A percentile compares a stretch with the other conserved stretches of the same genome.
These are phyloP conservation scores for Solioccasus polychromus DNA, from an alignment of 768 basidiomycete species.

Conservation along the genomic window DNA sequence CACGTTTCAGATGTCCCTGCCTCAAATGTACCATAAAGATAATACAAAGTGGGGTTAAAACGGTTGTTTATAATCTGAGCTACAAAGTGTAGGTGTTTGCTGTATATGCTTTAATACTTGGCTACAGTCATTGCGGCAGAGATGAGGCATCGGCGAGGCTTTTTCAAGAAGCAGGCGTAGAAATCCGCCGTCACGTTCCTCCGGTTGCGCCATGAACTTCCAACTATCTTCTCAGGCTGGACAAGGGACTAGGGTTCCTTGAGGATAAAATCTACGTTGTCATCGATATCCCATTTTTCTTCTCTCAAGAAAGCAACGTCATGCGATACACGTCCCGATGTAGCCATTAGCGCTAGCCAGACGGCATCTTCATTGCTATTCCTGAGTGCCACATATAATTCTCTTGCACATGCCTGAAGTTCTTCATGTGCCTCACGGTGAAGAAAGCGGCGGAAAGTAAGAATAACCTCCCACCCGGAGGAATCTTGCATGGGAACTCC, in stretches of 20 bases:
- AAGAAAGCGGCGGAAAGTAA: constrained; percentile 77
- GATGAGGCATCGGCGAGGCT: constrained; percentile 80
- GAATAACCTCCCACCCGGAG: constrained; percentile 77
- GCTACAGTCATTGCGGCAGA: constrained; percentile 35
- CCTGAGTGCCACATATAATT: constrained; percentile 60
- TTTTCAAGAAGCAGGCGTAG: constrained; percentile 80
- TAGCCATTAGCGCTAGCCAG: constrained; percentile 72
- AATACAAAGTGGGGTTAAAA: constrained; percentile 88
- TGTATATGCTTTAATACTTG: background rate
- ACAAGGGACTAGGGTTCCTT: constrained; percentile 24
- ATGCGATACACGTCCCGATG: constrained; percentile 41
- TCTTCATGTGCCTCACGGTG: constrained; percentile 65
- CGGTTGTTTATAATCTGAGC: constrained; percentile 90
- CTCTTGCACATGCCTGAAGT: constrained; percentile 62
- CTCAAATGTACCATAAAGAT: constrained; percentile 97
- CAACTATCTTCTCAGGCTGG: background rate
- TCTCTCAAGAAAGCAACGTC: constrained; percentile 51
- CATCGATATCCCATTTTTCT: constrained; percentile 60
- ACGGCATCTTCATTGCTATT: constrained; percentile 74
- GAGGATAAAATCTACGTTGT: constrained; percentile 35
- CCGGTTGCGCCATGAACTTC: constrained; percentile 25
- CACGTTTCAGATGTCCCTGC: constrained; percentile 80
- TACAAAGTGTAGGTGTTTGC: constrained; percentile 82
- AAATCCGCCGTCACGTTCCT: constrained; percentile 67
- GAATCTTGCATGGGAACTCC: constrained; percentile 69